phyloP scores from a whole-genome alignment of 1,284 basidiomycete species.

The Austropuccinia psidii region DNA sequence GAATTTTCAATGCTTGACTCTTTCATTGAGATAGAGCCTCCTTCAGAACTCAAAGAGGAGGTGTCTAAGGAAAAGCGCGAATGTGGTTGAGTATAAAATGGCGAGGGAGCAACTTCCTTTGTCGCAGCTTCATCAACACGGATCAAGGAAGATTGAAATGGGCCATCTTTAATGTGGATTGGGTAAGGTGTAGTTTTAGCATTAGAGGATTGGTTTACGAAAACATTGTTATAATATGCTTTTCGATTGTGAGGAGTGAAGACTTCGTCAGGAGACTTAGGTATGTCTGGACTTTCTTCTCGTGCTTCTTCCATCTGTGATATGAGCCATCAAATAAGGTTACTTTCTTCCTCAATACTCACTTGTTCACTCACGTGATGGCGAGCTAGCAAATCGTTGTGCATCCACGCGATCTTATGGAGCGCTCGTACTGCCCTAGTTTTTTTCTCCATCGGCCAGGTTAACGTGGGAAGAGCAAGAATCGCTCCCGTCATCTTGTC shows the following conservation, averaged over 20 bases:
- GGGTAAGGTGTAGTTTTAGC: neutral
- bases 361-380: constrained; percentile 19
- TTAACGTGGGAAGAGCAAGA: constrained; percentile 16
- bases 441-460: constrained; percentile 28
- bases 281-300: no score
- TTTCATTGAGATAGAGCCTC: no score
- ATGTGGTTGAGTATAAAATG: no score
- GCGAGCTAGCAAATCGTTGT: constrained; percentile 30
- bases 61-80: no score
- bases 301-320: no score
- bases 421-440: constrained; percentile 13
- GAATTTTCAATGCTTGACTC: no score
- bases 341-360: neutral
- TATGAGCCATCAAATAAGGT: neutral
- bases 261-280: neutral
- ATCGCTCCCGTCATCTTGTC: constrained; percentile 24
- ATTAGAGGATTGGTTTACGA: neutral
- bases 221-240: constrained; percentile 8
- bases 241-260: constrained; percentile 9
- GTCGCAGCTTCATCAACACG: no score
- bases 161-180: neutral
- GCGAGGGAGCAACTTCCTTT: no score
- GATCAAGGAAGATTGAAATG: constrained; percentile 13
- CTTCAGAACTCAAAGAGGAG: no score
- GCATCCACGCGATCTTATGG: constrained; percentile 24